Evolutionary conservation across 2,329 filamentous ascomycete species (phyloP).

Genomic region (Stromatinia cepivora): DNA sequence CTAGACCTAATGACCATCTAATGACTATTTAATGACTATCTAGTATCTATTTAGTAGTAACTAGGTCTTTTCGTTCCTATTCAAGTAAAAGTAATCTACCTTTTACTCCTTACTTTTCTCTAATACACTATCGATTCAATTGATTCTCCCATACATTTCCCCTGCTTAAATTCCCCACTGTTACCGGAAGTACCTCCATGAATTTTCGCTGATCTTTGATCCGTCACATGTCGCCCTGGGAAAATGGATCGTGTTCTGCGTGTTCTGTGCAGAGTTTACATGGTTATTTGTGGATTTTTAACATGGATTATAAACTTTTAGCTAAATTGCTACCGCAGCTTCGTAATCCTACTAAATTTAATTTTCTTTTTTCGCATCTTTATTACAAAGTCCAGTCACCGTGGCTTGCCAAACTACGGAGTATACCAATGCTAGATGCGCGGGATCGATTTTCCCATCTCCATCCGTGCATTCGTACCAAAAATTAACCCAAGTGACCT

Average conservation of each 20-base stretch:
- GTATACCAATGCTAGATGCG: constrained; percentile 3
- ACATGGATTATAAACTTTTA: not conserved
- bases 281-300: not conserved
- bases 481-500: constrained; percentile 10
- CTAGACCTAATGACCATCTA: too few relatives aligned
- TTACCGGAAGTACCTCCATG: constrained; percentile 1
- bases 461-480: constrained; percentile 6
- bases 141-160: not conserved
- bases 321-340: not conserved
- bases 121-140: not conserved
- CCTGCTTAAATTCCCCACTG: not conserved
- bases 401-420: not conserved
- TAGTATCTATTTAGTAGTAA: constrained; percentile 4
- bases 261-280: not conserved
- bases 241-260: constrained; percentile 8
- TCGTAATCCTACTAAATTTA: not conserved
- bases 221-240: constrained; percentile 17
- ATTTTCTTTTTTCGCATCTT: not conserved
- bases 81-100: not conserved
- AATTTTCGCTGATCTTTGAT: constrained; percentile 3
- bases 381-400: not conserved
- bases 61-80: not conserved
- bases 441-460: constrained; percentile 17
- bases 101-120: not conserved
- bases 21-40: not conserved